These are phyloP conservation scores for Biancaea sappan DNA, from an alignment of 306 rosid species.

Conservation along the genomic window DNA sequence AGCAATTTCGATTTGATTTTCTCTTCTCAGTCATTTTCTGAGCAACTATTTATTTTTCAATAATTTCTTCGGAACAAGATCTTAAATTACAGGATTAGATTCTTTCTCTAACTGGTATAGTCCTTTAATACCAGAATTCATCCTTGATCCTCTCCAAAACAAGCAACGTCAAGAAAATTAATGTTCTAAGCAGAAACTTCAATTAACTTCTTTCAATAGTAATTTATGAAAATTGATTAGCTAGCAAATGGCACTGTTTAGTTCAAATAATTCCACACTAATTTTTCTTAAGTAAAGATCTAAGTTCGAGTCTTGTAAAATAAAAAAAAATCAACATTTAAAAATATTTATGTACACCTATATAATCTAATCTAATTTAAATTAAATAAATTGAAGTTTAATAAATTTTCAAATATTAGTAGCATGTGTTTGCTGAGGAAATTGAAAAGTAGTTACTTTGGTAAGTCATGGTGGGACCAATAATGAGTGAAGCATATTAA, in stretches of 20 bases:
- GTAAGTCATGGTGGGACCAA: constrained; percentile 20
- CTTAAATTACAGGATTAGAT: neutral
- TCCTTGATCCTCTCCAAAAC: neutral
- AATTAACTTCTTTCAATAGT: neutral
- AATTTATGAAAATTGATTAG: too few relatives aligned
- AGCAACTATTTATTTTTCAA: neutral
- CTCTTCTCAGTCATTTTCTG: neutral
- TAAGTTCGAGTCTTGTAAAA: too few relatives aligned
- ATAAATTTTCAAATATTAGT: too few relatives aligned
- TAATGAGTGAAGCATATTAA: neutral
- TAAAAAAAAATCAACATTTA: too few relatives aligned
- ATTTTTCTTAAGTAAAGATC: too few relatives aligned
- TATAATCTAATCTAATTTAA: too few relatives aligned
- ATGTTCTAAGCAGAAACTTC: neutral
- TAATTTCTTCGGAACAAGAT: neutral
- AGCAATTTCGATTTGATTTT: neutral
- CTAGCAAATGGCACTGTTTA: too few relatives aligned
- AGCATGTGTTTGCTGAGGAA: constrained; percentile 13
- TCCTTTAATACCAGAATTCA: neutral
- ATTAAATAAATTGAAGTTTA: too few relatives aligned
- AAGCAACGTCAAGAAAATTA: neutral
- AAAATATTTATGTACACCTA: too few relatives aligned
- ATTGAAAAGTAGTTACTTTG: constrained; percentile 27
- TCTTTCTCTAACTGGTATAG: neutral
- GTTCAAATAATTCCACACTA: too few relatives aligned